phyloP scores from a whole-genome alignment of 192 early-diverging fungal genomes.

The Geosiphon pyriformis region DNA sequence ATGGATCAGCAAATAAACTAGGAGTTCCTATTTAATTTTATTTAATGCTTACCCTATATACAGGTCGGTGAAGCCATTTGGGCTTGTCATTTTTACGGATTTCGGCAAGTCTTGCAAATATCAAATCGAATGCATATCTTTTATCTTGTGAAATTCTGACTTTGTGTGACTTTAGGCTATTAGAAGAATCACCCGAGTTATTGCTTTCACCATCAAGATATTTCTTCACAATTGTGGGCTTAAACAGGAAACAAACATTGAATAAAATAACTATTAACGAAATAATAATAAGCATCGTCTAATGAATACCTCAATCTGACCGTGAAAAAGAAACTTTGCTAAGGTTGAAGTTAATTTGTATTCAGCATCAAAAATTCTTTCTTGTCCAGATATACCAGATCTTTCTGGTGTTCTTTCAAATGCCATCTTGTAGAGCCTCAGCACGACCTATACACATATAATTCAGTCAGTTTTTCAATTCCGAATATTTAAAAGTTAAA shows the following conservation, averaged over 20 bases:
- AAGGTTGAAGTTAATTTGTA: constrained; percentile 54
- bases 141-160: constrained; percentile 14
- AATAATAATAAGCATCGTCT: background rate
- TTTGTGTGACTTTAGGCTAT: background rate
- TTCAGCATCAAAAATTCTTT: constrained; percentile 56
- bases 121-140: constrained; percentile 39
- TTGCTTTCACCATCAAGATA: constrained; percentile 19
- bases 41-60: constrained; percentile 49
- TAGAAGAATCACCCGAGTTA: background rate
- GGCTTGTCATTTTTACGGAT: constrained; percentile 60
- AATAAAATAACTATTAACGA: background rate
- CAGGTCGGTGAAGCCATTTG: constrained; percentile 65
- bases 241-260: background rate
- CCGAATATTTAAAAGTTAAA: too few species aligned
- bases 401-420: constrained; percentile 28
- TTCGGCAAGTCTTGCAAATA: constrained; percentile 30
- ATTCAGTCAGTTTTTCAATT: too few species aligned
- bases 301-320: constrained; percentile 43
- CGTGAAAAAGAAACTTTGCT: constrained; percentile 43
- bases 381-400: constrained; percentile 42
- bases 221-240: constrained; percentile 20
- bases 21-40: background rate
- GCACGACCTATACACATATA: constrained; percentile 28
- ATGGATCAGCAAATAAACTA: background rate
- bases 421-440: constrained; percentile 37